Percentiles rank a stretch among this genome's conserved stretches.
Conservation (phyloP, 2,329 filamentous ascomycete genomes). For the Colletotrichum higginsianum region DNA sequence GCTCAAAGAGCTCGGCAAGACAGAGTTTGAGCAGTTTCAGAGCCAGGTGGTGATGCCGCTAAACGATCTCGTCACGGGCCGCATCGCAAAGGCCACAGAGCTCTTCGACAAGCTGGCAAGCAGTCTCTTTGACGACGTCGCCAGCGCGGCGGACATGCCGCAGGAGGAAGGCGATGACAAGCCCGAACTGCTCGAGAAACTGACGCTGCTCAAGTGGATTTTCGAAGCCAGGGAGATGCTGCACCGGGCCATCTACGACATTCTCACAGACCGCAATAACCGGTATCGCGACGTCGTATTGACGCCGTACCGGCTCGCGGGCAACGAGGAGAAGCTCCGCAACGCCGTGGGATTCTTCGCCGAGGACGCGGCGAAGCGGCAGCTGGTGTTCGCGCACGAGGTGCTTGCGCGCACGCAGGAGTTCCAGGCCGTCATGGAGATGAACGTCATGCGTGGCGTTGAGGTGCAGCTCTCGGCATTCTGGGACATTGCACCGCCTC, state of each 20-base stretch:
- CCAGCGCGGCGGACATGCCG: conserved; percentile 81
- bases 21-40: conserved; percentile 89
- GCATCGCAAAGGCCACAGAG: conserved; percentile 80
- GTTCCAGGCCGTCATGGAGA: conserved; percentile 84
- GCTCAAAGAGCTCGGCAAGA: conserved; percentile 81
- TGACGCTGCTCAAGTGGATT: conserved; percentile 96
- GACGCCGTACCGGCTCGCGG: conserved; percentile 81
- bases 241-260: conserved; percentile 86
- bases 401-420: conserved; percentile 80
- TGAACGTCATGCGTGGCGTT: conserved; percentile 88
- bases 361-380: conserved; percentile 81
- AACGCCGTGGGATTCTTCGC: conserved; percentile 87
- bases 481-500: conserved; percentile 94
- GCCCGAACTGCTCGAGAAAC: conserved; percentile 92
- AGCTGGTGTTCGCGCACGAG: conserved; percentile 79
- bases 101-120: conserved; percentile 84
- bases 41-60: conserved; percentile 85
- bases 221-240: conserved; percentile 94
- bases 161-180: conserved; percentile 97
- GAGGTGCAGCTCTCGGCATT: conserved; percentile 94
- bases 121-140: conserved; percentile 77
- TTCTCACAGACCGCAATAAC: conserved; percentile 87
- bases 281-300: conserved; percentile 89
- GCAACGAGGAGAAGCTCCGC: conserved; percentile 83
- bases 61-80: conserved; percentile 82